A percentile compares a stretch with the other conserved stretches of the same genome.
These are phyloP conservation scores for Schizosaccharomyces osmophilus DNA, from an alignment of 805 yeast species.

Conservation along the genomic window DNA sequence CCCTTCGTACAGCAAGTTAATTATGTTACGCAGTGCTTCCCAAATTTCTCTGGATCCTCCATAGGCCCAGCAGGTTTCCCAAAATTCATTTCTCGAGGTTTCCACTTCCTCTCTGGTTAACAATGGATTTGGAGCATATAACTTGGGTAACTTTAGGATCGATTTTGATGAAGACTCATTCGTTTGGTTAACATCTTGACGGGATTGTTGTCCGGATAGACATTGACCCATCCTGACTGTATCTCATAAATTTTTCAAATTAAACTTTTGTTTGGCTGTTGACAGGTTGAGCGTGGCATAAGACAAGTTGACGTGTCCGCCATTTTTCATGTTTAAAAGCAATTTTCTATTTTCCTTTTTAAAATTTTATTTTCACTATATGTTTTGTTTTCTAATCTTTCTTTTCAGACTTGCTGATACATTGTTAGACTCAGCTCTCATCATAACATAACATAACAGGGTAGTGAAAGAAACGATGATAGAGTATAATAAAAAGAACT, in stretches of 20 bases:
- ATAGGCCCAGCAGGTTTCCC: constrained; percentile 2
- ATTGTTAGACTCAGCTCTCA: no score
- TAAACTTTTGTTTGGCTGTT: not conserved
- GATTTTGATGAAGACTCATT: not conserved
- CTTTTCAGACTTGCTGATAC: no score
- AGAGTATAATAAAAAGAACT: no score
- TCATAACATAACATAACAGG: no score
- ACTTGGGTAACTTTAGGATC: not conserved
- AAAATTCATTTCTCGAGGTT: not conserved
- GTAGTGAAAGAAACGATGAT: no score
- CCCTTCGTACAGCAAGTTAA: not conserved
- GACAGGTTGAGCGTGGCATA: no score
- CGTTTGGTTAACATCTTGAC: not conserved
- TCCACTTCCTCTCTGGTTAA: not conserved
- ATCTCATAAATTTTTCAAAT: not conserved
- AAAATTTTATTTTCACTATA: no score
- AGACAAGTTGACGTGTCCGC: no score
- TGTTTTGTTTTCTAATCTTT: no score
- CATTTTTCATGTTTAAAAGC: no score
- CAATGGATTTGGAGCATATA: not conserved
- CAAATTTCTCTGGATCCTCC: not conserved
- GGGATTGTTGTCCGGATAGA: not conserved
- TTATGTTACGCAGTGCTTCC: not conserved
- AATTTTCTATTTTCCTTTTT: no score
- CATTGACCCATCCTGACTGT: not conserved